phyloP scores from a whole-genome alignment of 2,329 filamentous ascomycete genomes.

The Aspergillus carbonarius region DNA sequence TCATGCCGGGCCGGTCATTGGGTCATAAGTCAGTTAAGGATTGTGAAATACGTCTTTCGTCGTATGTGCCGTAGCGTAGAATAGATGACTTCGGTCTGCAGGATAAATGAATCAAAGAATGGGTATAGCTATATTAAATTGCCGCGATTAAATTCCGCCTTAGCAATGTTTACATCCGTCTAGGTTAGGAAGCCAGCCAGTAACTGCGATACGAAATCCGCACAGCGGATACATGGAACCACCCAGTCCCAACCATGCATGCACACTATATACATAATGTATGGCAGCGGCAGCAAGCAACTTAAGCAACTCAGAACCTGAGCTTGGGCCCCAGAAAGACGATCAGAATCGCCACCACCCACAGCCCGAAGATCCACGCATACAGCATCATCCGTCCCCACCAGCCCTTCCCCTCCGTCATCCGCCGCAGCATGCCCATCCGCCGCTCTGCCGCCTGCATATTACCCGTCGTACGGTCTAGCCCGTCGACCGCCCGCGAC shows the following conservation, averaged over 20 bases:
- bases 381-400: conserved; percentile 82
- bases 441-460: conserved; percentile 73
- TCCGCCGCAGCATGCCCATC: conserved; percentile 73
- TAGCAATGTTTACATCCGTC: too few relatives aligned
- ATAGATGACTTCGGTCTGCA: neutral
- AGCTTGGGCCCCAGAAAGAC: conserved; percentile 88
- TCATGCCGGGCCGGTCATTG: conserved; percentile 37
- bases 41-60: conserved; percentile 21
- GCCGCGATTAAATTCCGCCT: too few relatives aligned
- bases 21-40: conserved; percentile 29
- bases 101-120: too few relatives aligned
- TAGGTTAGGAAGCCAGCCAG: too few relatives aligned
- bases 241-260: too few relatives aligned
- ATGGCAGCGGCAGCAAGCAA: neutral
- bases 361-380: conserved; percentile 77
- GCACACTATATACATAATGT: too few relatives aligned
- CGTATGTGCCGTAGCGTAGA: conserved; percentile 20
- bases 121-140: too few relatives aligned
- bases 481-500: conserved; percentile 66
- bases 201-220: too few relatives aligned
- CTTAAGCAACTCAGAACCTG: conserved; percentile 60
- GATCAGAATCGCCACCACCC: conserved; percentile 72
- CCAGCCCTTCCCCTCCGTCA: conserved; percentile 88
- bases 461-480: conserved; percentile 72
- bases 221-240: too few relatives aligned